A percentile compares a stretch with the other conserved stretches of the same genome.
These are phyloP conservation scores for Podila clonocystis DNA, from an alignment of 192 early-diverging fungal species.

Conservation along the genomic window DNA sequence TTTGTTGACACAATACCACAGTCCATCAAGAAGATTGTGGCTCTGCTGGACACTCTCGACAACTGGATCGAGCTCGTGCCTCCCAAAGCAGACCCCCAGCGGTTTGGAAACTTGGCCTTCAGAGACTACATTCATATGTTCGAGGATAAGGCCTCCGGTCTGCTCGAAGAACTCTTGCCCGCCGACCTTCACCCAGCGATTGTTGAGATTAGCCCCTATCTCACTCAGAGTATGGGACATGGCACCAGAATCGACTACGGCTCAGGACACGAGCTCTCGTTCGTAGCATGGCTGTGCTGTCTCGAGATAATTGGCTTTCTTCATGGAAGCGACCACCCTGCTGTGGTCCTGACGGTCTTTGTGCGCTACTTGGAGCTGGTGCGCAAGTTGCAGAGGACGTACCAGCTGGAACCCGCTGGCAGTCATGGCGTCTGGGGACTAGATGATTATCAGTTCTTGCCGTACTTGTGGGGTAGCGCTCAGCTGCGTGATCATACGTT, in stretches of 20 bases:
- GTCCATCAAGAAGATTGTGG: slow-evolving; percentile 60
- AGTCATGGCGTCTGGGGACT: slow-evolving; percentile 98
- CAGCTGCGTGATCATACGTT: slow-evolving; percentile 81
- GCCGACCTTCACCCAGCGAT: slow-evolving; percentile 57
- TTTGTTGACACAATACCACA: slow-evolving; percentile 12
- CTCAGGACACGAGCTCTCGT: slow-evolving; percentile 94
- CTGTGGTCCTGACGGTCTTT: slow-evolving; percentile 81
- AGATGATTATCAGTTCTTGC: slow-evolving; percentile 97
- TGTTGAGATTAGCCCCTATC: slow-evolving; percentile 79
- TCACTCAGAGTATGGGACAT: slow-evolving; percentile 85
- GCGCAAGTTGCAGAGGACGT: slow-evolving; percentile 81
- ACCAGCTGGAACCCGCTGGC: slow-evolving; percentile 94
- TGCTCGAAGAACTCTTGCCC: slow-evolving; percentile 52
- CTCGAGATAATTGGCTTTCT: slow-evolving; percentile 77
- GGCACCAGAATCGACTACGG: slow-evolving; percentile 95
- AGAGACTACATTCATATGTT: slow-evolving; percentile 68
- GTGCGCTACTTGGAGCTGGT: slow-evolving; percentile 83
- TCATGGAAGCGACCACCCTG: slow-evolving; percentile 69
- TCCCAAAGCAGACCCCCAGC: slow-evolving; percentile 72
- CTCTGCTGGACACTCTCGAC: slow-evolving; percentile 72
- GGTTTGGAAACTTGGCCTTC: slow-evolving; percentile 96
- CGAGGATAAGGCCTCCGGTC: slow-evolving; percentile 28
- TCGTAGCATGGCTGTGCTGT: slow-evolving; percentile 86
- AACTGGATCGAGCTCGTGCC: slow-evolving; percentile 83
- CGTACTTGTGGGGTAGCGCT: slow-evolving; percentile 92